Evolutionary conservation across 2,329 filamentous ascomycete genomes (phyloP).

Genomic region (Penicillium italicum): DNA sequence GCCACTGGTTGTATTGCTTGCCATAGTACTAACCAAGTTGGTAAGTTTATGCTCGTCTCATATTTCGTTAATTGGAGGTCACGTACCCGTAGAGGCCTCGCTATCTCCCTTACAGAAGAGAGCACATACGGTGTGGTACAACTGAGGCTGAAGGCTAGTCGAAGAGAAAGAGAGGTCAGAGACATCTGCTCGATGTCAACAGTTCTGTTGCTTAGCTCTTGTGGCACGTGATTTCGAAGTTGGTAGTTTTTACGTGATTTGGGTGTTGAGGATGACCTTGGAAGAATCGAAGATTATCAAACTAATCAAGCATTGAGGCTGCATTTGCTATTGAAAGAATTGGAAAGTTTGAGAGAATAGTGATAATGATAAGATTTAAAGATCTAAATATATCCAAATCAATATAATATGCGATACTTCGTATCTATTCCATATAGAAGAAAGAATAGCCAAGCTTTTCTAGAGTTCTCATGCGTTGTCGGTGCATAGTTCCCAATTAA

Average conservation of each 20-base stretch:
- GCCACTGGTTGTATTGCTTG: background rate
- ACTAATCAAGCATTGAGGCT: no score
- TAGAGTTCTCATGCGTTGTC: background rate
- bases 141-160: background rate
- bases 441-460: background rate
- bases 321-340: background rate
- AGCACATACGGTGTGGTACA: background rate
- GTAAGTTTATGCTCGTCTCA: background rate
- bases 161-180: background rate
- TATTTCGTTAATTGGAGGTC: background rate
- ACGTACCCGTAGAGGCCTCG: background rate
- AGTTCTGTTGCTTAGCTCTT: background rate
- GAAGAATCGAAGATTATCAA: background rate
- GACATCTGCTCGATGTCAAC: background rate
- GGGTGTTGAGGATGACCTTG: background rate
- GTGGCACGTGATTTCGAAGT: background rate
- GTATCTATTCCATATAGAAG: background rate
- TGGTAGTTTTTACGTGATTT: background rate
- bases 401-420: background rate
- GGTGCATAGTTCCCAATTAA: background rate
- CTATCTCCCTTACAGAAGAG: background rate
- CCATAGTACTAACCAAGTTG: background rate
- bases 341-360: background rate
- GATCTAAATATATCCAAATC: background rate
- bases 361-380: no score